Evolutionary conservation across 2,329 filamentous ascomycete species (phyloP), one percentile per base, ranked within the genome.

Genomic region (Aspergillus carbonarius): DNA sequence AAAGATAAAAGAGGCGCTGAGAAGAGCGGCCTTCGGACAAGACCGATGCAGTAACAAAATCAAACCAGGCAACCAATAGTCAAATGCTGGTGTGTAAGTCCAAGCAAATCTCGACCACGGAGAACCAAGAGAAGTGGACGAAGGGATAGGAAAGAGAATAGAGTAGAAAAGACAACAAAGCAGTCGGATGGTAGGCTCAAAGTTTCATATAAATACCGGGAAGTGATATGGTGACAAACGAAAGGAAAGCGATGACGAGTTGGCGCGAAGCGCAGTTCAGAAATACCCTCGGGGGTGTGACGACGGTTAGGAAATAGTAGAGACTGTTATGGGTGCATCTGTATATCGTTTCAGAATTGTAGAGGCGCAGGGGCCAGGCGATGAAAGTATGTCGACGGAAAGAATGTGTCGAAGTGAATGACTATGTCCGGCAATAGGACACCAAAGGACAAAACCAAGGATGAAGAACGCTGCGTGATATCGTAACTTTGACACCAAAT

Each of bases 321-420:
- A 70, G 72, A 75, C 71, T 71, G 74, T 75, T 75, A 76, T 75
- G 64, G 68, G 68, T 69, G 72, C 73, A 76, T 76, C 71, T 66
- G 72, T 70, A 70, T 72, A 64, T 75, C 68, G 70, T 74, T 69
- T 67, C 63, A 64, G 59, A 63, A 5, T 64, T 66, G 60, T 60
- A 59, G 55, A 58, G 53, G 63, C 63, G 51, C 48, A 56, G 35
- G 52, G 63, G 64, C 64, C 37, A 56, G 54, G 60, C 53, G 62
- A 62, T 34, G 58, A 54, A 62, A 60, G 55, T 59, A 58, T 54
- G 57, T 60, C 52, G 56, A 60, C 49, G 54, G 55, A 67, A 63
- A 66, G 61, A 66, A 59, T 46, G 64, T 66, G 61, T 64, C 58
- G 59, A 62, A 63, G 64, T 55, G 63, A 67, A 60, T 56, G 60